phyloP scores from a whole-genome alignment of 495 filamentous ascomycete species.

The Ramalina peruviana region DNA sequence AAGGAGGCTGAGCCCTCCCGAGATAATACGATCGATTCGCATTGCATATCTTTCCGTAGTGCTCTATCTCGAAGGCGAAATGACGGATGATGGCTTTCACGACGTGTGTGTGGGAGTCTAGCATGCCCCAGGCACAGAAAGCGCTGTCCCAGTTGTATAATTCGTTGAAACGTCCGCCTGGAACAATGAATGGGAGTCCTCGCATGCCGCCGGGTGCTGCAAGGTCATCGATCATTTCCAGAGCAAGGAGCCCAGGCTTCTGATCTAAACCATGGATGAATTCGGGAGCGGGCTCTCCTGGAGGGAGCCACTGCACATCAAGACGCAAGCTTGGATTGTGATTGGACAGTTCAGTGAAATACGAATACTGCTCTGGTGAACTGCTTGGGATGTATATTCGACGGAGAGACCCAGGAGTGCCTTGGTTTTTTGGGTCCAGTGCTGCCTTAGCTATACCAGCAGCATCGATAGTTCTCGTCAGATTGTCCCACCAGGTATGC shows the following conservation, averaged over 20 bases:
- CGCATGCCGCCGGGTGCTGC: conserved; percentile 45
- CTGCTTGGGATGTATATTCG: conserved; percentile 86
- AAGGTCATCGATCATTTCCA: conserved; percentile 71
- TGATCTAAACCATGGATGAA: conserved; percentile 60
- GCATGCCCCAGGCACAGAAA: conserved; percentile 81
- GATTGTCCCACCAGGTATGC: conserved; percentile 75
- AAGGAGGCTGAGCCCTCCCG: conserved; percentile 83
- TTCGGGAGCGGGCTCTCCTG: conserved; percentile 55
- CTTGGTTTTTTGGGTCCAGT: conserved; percentile 69
- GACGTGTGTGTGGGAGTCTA: conserved; percentile 69
- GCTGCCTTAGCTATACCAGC: conserved; percentile 76
- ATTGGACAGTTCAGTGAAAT: conserved; percentile 64
- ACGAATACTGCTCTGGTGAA: conserved; percentile 73
- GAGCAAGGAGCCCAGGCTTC: conserved; percentile 76
- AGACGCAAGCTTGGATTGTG: conserved; percentile 67
- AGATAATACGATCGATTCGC: conserved; percentile 94
- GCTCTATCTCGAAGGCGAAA: conserved; percentile 94
- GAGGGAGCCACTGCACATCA: conserved; percentile 66
- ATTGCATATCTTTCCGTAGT: conserved; percentile 96
- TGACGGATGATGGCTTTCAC: conserved; percentile 88
- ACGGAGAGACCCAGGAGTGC: conserved; percentile 72
- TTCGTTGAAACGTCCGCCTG: conserved; percentile 93
- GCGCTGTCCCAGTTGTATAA: conserved; percentile 97
- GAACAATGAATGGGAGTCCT: conserved; percentile 91
- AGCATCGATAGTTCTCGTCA: conserved; percentile 79